Base-by-base conservation (phyloP, 1,139 yeast genomes). In the Kodamaea fungicola region DNA sequence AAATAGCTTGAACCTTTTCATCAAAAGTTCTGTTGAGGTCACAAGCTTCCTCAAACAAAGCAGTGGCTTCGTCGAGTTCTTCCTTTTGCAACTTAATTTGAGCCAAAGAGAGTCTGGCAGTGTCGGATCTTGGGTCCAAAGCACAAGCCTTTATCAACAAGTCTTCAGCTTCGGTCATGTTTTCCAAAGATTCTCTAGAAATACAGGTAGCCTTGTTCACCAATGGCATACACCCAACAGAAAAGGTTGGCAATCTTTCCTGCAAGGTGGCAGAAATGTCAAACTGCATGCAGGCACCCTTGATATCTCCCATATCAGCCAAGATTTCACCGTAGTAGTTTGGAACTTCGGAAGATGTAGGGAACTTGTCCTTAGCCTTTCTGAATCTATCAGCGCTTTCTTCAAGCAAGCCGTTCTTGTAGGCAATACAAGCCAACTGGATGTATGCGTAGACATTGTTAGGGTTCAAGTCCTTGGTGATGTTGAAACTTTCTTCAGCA, bases 271-370 rank as follows among this genome's bases (percentile, higher is more conserved):
- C 82, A 41, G 98, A 90, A 54, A 78, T 76, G 50, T 90, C 96
- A 60, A 89, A 92, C 69, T 89, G 92, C 59, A 80, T 79, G 43
- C 79, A 65, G 42, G 98, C 96, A 46, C 76, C 83, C 31, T 65
- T 75, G 42, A 76, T 68, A 50, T 85, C 86, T 52, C 85, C 84
- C 53, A 78, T 77, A 59, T 92, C 97, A 46, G 89, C 81, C 55
- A 90, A 74, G 38, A 92, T 83, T 68, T 92, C 98, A 57, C 97
- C 98, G 57, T 82, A 88, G 64, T 90, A 94, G 70, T 89, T 90
- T 66, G 94, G 95, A 51, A 89, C 86, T 62, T 88, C 97, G 39
- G 97, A 88, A 37, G 84, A 76, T 26, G 92, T 78, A 51, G 96
- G 94, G 78, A 87, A 88, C 59, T 74, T 75, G 61, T 75, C 71